Evolutionary conservation across 2,329 filamentous ascomycete genomes (phyloP).

Genomic region (Penicillium palitans): DNA sequence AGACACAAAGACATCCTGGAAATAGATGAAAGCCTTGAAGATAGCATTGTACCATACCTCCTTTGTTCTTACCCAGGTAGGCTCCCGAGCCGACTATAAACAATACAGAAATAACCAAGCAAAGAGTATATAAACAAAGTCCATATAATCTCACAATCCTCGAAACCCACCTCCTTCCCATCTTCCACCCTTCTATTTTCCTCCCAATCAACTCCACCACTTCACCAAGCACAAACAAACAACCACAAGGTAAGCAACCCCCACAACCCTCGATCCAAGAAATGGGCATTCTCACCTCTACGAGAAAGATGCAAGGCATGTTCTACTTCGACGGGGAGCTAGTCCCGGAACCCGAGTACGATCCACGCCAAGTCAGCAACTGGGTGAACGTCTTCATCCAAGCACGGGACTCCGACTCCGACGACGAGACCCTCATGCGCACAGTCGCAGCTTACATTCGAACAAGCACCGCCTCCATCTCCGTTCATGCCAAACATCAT

Average conservation of each 20-base stretch:
- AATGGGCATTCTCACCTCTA: background rate
- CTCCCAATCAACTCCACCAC: background rate
- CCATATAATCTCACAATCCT: background rate
- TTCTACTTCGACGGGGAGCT: conserved; percentile 7
- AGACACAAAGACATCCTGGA: background rate
- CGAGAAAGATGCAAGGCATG: conserved; percentile 2
- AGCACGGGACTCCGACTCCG: background rate
- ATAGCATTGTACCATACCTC: background rate
- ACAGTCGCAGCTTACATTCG: background rate
- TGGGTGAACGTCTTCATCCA: conserved; percentile 10
- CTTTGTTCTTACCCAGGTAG: background rate
- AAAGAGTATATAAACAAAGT: background rate
- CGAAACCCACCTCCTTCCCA: background rate
- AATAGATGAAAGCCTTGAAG: conserved; percentile 1
- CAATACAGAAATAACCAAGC: background rate
- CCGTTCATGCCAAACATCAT: conserved; percentile 2
- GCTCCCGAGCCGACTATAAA: background rate
- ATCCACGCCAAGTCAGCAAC: conserved; percentile 6
- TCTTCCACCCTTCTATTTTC: background rate
- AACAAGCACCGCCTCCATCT: background rate
- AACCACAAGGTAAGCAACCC: background rate
- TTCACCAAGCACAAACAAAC: background rate
- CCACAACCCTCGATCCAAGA: background rate
- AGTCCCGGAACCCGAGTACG: conserved; percentile 8
- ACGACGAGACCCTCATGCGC: conserved; percentile 4